These are phyloP conservation scores for Debaryomyces singareniensis DNA, from an alignment of 1,139 yeast genomes.

Conservation along the genomic window DNA sequence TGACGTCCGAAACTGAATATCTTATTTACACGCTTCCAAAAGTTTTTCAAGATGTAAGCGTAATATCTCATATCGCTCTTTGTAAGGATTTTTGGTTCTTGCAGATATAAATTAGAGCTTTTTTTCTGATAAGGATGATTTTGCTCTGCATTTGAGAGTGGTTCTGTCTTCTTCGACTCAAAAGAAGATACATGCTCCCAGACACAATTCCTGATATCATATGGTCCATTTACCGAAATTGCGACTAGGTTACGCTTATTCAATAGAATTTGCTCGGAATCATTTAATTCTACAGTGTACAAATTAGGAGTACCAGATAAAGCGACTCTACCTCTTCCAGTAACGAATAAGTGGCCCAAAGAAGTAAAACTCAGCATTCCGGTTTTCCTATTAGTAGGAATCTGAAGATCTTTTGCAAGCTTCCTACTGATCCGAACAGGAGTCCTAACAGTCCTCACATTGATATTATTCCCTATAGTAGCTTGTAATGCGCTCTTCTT, in stretches of 20 bases:
- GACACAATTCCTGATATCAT: constrained; percentile 36
- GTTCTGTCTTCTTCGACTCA: not conserved
- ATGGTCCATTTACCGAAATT: constrained; percentile 45
- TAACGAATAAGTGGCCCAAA: constrained; percentile 40
- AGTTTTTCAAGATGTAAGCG: too few relatives aligned
- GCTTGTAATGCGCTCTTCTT: constrained; percentile 41
- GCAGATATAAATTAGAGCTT: constrained; percentile 1
- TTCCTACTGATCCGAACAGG: constrained; percentile 36
- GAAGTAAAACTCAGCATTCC: constrained; percentile 29
- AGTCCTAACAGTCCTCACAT: constrained; percentile 24
- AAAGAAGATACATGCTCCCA: constrained; percentile 18
- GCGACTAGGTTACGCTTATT: constrained; percentile 45
- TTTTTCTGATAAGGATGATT: too few relatives aligned
- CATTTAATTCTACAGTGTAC: constrained; percentile 39
- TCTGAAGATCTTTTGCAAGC: constrained; percentile 19
- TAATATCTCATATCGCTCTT: too few relatives aligned
- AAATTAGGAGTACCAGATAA: constrained; percentile 54
- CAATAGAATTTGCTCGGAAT: constrained; percentile 44
- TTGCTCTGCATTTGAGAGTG: not conserved
- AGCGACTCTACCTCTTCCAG: constrained; percentile 56
- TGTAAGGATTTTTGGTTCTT: too few relatives aligned
- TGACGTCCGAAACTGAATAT: constrained; percentile 1
- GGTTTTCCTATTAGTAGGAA: constrained; percentile 19
- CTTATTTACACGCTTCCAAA: not conserved
- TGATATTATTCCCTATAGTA: constrained; percentile 46